Conservation (phyloP, 2,329 filamentous ascomycete genomes). For the Helminthosporium solani region DNA sequence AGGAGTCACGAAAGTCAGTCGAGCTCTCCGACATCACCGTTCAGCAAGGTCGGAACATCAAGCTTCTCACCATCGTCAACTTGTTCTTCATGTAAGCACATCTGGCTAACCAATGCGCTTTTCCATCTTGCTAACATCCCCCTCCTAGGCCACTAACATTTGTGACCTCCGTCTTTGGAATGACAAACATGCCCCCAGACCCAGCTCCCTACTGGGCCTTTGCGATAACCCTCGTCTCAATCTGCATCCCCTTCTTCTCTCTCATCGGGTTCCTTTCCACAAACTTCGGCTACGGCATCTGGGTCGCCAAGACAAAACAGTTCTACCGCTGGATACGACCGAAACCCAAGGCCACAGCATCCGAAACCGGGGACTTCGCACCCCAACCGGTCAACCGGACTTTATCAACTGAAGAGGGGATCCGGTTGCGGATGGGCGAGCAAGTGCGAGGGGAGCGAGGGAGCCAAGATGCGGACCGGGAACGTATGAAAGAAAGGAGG, state of each 20-base stretch:
- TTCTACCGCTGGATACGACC: slow-evolving; percentile 30
- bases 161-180: slow-evolving; percentile 61
- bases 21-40: slow-evolving; percentile 55
- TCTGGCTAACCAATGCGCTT: neutral
- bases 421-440: slow-evolving; percentile 24
- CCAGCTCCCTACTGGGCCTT: slow-evolving; percentile 42
- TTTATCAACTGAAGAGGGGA: slow-evolving; percentile 31
- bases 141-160: slow-evolving; percentile 55
- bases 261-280: slow-evolving; percentile 50
- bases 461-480: neutral
- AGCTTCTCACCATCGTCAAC: slow-evolving; percentile 58
- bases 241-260: slow-evolving; percentile 50
- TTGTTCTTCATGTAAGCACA: slow-evolving; percentile 55
- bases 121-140: neutral
- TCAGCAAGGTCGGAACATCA: slow-evolving; percentile 63
- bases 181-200: slow-evolving; percentile 48
- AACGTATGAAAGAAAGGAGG: slow-evolving; percentile 12
- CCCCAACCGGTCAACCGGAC: slow-evolving; percentile 19
- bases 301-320: slow-evolving; percentile 33
- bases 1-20: slow-evolving; percentile 61
- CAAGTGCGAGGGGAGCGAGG: neutral
- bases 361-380: slow-evolving; percentile 10
- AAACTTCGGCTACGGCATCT: slow-evolving; percentile 42
- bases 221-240: slow-evolving; percentile 43
- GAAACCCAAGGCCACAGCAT: slow-evolving; percentile 11